Base-by-base conservation (phyloP, 176 grass and related monocot species). In the Carex kokanica region DNA sequence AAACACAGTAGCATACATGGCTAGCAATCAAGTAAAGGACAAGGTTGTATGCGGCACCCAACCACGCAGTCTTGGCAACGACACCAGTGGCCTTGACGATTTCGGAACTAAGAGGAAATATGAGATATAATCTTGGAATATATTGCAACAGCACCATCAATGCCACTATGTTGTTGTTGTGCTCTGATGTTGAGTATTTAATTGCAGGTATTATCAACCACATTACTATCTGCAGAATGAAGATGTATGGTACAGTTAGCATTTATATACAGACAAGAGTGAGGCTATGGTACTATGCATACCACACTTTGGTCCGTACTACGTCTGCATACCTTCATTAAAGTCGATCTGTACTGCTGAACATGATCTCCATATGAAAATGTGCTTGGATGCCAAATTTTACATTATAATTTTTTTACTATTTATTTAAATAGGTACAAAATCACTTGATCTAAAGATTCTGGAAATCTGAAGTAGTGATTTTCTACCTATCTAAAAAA, bases 11-110 rank as follows among this genome's bases (percentile, higher is more conserved):
- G 23, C 88, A 17, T 93, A 95, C 96, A 91, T 99, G 96, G 84
- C 96, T 99, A 23, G 96, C 96, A 84, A 99, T 99, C 89, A 99
- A 86, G 73, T 99, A 99, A 56, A 99, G 96, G 31, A 95, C 59
- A 31, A 99, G 81, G 86, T 99, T 99, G 80, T 95, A 99, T n/a
- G 88, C 96, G 80, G 96, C 96, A 56, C 93, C 96, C 84, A 88
- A 87, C 96, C 96, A 99, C 38, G 88, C 96, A 62, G 96, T 93
- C 92, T 95, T 99, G 34, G 93, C 85, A 23, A 99, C 91, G 86
- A 99, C 86, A 85, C 96, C 96, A 78, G 91, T 93, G 65, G 96
- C 60, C 86, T 99, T 99, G 81, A 93, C 34, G 55, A 99, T 95
- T 83, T 99, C 89, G 62, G 91, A 92, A 54, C 89, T 99, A 73